Evolutionary conservation across 2,329 filamentous ascomycete genomes (phyloP), one percentile per base, ranked within the genome.

Genomic region (Arachnomyces sp.): DNA sequence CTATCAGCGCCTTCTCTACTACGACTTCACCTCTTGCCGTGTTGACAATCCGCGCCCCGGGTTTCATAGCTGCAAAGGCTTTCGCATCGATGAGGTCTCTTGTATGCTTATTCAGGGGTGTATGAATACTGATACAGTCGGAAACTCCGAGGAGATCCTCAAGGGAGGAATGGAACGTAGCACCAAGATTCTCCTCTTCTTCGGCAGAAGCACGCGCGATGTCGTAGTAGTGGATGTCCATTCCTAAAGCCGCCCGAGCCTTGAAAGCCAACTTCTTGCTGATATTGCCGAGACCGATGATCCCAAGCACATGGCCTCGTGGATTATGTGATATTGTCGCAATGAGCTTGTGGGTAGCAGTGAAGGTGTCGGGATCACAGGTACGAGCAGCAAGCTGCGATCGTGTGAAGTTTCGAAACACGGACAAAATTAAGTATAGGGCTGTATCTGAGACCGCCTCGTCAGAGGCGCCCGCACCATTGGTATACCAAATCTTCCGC

Each of bases 201-300:
- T 61, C 60, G 3, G 48, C 38, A 0, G 55, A 43, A 44, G 68
- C 61, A 16, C 65, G 53, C 15, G 65, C 51, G 6, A 73, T 55
- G 21, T 79, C 75, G 31, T 74, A 65, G 37, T 78, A 79, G 7
- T 68, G 56, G 12, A 77, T 68, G 5, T 66, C 55, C 74, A 78
- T 78, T 0, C 71, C 72, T n/a, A 77, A 61, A 0, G 66, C 68
- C 0, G 50, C 43, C 0, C 53, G 42, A 0, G 62, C 65, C 37
- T 69, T 78, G 36, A 68, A 55, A 0, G 73, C 73, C 2, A 77
- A 59, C 18, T 60, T 51, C 44, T 60, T 67, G 43, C 65, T 62
- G 40, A 70, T 69, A 16, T 69, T 67, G 0, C 73, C 75, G 1
- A 77, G 50, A 0, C 75, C 75, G 2, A 78, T 62, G 3, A 78